phyloP scores from a whole-genome alignment of 306 rosid species.

The Quercus engelmannii region DNA sequence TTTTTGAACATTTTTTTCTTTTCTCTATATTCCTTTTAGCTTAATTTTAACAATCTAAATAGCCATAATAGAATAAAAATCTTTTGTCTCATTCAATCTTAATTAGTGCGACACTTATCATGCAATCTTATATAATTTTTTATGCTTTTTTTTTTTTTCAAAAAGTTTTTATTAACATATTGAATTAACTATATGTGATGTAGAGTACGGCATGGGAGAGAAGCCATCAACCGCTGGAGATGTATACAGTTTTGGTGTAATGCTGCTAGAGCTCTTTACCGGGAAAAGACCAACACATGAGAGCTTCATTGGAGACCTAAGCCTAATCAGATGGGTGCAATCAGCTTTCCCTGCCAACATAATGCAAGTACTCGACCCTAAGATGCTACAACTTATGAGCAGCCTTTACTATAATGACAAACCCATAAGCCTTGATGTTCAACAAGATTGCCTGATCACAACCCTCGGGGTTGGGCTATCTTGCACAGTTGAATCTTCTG shows the following conservation, averaged over 20 bases:
- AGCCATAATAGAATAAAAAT: too few species aligned
- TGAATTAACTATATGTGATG: not conserved
- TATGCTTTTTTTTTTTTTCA: too few species aligned
- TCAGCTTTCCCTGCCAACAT: constrained; percentile 36
- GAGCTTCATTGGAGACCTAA: constrained; percentile 42
- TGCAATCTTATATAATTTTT: not conserved
- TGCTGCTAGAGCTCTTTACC: constrained; percentile 54
- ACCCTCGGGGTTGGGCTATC: constrained; percentile 47
- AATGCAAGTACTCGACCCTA: constrained; percentile 40
- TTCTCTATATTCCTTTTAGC: too few species aligned
- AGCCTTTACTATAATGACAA: constrained; percentile 5
- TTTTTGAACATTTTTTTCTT: too few species aligned
- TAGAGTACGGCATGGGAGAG: constrained; percentile 72
- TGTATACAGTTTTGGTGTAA: constrained; percentile 67
- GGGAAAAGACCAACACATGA: constrained; percentile 63
- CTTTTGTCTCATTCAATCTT: too few species aligned
- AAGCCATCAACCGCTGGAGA: constrained; percentile 61
- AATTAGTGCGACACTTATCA: too few species aligned
- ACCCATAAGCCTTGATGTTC: constrained; percentile 14
- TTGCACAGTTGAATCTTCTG: constrained; percentile 39
- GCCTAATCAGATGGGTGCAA: constrained; percentile 50
- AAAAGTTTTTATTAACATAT: not conserved
- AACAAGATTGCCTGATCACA: constrained; percentile 33
- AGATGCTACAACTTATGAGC: constrained; percentile 15
- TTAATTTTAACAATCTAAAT: too few species aligned